Evolutionary conservation across 345 rosid species (phyloP).

Genomic region (Eucalyptus pauciflora): DNA sequence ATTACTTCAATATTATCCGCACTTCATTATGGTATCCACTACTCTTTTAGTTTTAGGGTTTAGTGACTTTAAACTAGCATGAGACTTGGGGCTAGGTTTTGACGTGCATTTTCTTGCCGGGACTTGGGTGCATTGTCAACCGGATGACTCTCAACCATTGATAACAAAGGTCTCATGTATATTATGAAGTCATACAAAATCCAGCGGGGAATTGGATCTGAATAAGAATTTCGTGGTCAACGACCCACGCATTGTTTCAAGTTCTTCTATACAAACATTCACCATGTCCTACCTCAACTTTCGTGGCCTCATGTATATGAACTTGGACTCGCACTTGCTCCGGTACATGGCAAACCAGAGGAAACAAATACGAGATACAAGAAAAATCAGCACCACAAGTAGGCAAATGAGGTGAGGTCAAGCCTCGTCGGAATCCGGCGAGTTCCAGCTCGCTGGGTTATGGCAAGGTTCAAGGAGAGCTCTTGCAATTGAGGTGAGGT

Average conservation of each 20-base stretch:
- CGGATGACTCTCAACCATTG: background rate
- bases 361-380: background rate
- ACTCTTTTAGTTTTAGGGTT: background rate
- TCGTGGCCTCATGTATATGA: background rate
- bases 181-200: background rate
- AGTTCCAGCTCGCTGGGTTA: too few species aligned
- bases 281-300: background rate
- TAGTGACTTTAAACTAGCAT: background rate
- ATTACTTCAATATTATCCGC: background rate
- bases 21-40: background rate
- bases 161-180: background rate
- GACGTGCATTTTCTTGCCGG: background rate
- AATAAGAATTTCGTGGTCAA: background rate
- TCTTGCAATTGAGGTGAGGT: background rate
- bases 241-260: background rate
- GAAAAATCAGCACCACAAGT: background rate
- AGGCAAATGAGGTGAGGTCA: background rate
- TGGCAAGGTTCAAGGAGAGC: background rate
- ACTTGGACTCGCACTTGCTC: background rate
- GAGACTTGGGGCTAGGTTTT: background rate
- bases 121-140: background rate
- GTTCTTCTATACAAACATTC: background rate
- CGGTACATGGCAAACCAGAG: background rate
- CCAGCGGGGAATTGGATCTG: background rate
- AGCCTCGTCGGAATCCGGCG: fast-evolving